Base-by-base conservation (phyloP, 2,329 filamentous ascomycete species). In the Ilyonectria mors-panacis region DNA sequence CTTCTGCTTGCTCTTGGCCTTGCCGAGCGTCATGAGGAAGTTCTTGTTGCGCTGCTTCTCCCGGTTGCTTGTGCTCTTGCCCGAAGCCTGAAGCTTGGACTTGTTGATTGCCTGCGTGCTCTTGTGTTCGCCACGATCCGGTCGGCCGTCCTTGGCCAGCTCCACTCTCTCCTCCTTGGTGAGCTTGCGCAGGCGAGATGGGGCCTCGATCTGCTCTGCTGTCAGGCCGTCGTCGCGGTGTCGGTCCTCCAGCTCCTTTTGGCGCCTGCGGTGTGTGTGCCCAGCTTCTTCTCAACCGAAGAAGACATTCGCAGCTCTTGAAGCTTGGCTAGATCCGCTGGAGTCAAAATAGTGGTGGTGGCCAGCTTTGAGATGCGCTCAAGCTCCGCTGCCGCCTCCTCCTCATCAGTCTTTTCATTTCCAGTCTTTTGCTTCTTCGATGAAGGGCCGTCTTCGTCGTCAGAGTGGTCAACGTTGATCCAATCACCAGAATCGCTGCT, bases 11-110 rank as follows among this genome's bases (percentile, higher is more conserved):
- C 88, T 89, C 87, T 96, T 97, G 12, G 96, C 96, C 86, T 99
- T 98, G 66, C 95, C 94, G 67, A 99, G 83, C 44, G 95, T 98
- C 96, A 99, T 99, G 76, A 99, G 80, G 83, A 99, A 97, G 82
- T 99, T 99, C 93, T 99, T 99, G 88, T 94, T 94, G 74, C 95
- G 87, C 47, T 93, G 90, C 89, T 99, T 99, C 86, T 99, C 96
- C 84, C 93, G 93, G 83, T 99, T 99, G 72, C 95, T 98, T 42
- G 94, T 95, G 79, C 93, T 97, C 90, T 98, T 98, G 77, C 96
- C 96, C 82, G 94, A 89, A 2, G 90, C 87, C 76, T 92, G 90
- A 88, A 97, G 97, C 87, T 95, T 94, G 79, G 94, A 90, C 86
- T 94, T 94, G 76, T 93, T 88, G 78, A 93, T 91, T 17, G 94